These are phyloP conservation scores for Trichosanthes cucumerina DNA, from an alignment of 306 rosid species.

Conservation along the genomic window DNA sequence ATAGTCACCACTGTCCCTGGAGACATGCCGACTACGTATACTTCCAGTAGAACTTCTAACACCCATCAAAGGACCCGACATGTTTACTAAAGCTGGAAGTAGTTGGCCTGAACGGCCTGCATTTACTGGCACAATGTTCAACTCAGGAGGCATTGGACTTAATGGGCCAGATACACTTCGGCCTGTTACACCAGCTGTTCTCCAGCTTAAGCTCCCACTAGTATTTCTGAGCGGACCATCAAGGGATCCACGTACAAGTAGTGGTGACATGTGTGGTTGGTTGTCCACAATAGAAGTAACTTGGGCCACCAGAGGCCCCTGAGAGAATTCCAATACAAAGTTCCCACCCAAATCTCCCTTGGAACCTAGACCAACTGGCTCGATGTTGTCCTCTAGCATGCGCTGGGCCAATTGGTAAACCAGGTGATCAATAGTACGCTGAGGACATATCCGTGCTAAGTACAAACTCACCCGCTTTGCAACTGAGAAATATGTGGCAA, in stretches of 20 bases:
- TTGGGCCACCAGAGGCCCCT: slow-evolving; percentile 89
- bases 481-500: slow-evolving; percentile 96
- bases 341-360: slow-evolving; percentile 72
- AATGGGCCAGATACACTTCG: slow-evolving; percentile 95
- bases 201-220: slow-evolving; percentile 98
- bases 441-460: slow-evolving; percentile 97
- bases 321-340: slow-evolving; percentile 90
- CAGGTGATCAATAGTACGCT: slow-evolving; percentile 92
- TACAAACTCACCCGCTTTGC: slow-evolving; percentile 94
- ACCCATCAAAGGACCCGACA: slow-evolving; percentile 99
- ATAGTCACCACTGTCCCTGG: slow-evolving; percentile 98
- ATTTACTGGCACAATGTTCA: slow-evolving; percentile 76
- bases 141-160: slow-evolving; percentile 95
- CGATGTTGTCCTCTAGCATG: slow-evolving; percentile 88
- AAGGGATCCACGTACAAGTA: slow-evolving; percentile 97
- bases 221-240: slow-evolving; percentile 97
- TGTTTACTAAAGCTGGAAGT: slow-evolving; percentile 82
- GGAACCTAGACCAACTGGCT: slow-evolving; percentile 47
- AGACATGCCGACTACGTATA: slow-evolving; percentile 90
- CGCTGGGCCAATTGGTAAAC: slow-evolving; percentile 95
- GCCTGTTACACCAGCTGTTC: slow-evolving; percentile 90
- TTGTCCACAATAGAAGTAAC: slow-evolving; percentile 76
- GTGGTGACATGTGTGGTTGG: slow-evolving; percentile 98
- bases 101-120: slow-evolving; percentile 93
- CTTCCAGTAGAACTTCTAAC: slow-evolving; percentile 98